Evolutionary conservation across 2,329 filamentous ascomycete genomes (phyloP), one percentile per base, ranked within the genome.

Genomic region (Fusarium cyanostomum): DNA sequence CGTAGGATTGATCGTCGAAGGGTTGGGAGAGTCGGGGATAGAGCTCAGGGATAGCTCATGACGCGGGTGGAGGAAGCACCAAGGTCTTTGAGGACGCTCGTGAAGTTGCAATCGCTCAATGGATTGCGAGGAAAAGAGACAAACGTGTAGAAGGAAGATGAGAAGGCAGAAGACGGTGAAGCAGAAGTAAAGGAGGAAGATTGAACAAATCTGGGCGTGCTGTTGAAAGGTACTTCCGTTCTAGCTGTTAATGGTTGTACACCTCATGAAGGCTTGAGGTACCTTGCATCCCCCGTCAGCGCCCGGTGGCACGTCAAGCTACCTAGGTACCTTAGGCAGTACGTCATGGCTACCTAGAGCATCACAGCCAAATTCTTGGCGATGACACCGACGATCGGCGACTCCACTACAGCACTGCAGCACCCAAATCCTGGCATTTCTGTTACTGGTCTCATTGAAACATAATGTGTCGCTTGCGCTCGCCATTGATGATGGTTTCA

Each of bases 281-380:
- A 52, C 38, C 24, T 26, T 37, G 27, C 44, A 39, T 13, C 21
- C 24, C 34, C 59, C 39, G 39, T 64, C n/a, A n/a, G n/a, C n/a
- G n/a, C n/a, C n/a, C n/a, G 33, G 26, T 15, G 39, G 34, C 16
- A 48, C 15, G 26, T 26, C 28, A 39, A 48, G 41, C 24, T 52
- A n/a, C n/a, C n/a, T n/a, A n/a, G n/a, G n/a, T n/a, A n/a, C n/a
- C n/a, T n/a, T n/a, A n/a, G n/a, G 38, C 30, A 26, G 41, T 62
- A 66, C 63, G 63, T 66, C 63, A 66, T 66, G 46, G 24, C 52
- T 46, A 42, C n/a, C n/a, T n/a, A n/a, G n/a, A n/a, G n/a, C 54
- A 52, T 64, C 45, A 52, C 18, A n/a, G n/a, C n/a, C n/a, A n/a
- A n/a, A n/a, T n/a, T 58, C 62, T 66, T 66, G 62, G 62, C 63